Percentiles rank a stretch among this genome's conserved stretches.
Conservation (phyloP, 1,284 basidiomycete species). For the Pseudozyma pruni region DNA sequence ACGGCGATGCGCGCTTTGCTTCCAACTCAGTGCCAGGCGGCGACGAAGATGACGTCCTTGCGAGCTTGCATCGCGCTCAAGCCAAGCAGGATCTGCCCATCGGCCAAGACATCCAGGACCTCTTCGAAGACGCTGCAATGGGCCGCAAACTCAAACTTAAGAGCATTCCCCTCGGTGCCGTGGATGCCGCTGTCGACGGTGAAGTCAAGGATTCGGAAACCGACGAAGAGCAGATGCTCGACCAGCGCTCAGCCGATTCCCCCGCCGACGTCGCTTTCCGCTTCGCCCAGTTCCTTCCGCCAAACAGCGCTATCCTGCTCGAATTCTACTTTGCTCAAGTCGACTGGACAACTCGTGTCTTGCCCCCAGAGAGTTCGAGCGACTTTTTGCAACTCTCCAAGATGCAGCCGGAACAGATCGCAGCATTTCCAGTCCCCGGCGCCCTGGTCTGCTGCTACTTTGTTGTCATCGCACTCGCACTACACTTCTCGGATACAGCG, state of each 20-base stretch:
- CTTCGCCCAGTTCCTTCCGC: slow-evolving; percentile 39
- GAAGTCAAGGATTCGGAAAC: slow-evolving; percentile 26
- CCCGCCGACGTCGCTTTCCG: slow-evolving; percentile 46
- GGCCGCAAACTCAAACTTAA: slow-evolving; percentile 44
- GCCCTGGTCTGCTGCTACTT: slow-evolving; percentile 59
- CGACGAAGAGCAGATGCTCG: slow-evolving; percentile 44
- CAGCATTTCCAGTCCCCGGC: slow-evolving; percentile 49
- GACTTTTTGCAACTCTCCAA: slow-evolving; percentile 34
- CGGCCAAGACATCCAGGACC: slow-evolving; percentile 41
- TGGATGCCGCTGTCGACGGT: slow-evolving; percentile 4
- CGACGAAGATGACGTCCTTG: slow-evolving; percentile 12
- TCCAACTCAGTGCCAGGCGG: slow-evolving; percentile 5
- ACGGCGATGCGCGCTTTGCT: slow-evolving; percentile 10
- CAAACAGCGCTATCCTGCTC: slow-evolving; percentile 33
- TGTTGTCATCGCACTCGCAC: slow-evolving; percentile 59
- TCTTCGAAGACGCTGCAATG: slow-evolving; percentile 49
- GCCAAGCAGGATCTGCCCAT: slow-evolving; percentile 19
- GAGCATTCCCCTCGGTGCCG: slow-evolving; percentile 26
- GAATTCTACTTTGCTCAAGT: slow-evolving; percentile 61
- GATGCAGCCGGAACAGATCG: slow-evolving; percentile 46
- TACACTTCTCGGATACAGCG: slow-evolving; percentile 52
- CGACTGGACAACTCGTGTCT: slow-evolving; percentile 59
- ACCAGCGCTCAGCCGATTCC: slow-evolving; percentile 44
- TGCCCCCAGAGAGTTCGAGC: slow-evolving; percentile 23
- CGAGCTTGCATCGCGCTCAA: slow-evolving; percentile 4